phyloP scores from a whole-genome alignment of 306 rosid genomes.

The Gastrolobium villosum region DNA sequence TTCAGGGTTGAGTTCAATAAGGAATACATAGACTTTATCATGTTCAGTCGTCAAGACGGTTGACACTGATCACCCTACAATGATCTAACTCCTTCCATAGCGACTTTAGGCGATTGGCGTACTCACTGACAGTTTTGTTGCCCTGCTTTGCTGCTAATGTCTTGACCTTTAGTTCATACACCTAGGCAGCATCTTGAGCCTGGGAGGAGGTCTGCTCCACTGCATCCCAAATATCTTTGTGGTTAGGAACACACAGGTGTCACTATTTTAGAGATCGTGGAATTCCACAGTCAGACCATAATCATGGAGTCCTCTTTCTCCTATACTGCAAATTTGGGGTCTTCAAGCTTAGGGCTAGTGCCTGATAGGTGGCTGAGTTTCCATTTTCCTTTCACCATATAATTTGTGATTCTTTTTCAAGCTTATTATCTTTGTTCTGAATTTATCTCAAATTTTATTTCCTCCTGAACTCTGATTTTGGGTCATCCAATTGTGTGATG shows the following conservation, averaged over 20 bases:
- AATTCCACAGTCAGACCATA: neutral
- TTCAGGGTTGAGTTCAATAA: neutral
- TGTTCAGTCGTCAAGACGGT: neutral
- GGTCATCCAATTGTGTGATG: conserved; percentile 30
- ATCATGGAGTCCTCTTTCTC: neutral
- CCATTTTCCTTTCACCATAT: neutral
- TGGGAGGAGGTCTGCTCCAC: neutral
- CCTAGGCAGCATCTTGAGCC: conserved; percentile 2
- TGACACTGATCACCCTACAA: neutral
- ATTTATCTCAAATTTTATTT: conserved; percentile 26
- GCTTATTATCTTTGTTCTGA: no score
- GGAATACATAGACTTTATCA: neutral
- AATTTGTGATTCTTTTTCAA: no score
- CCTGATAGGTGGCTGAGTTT: neutral
- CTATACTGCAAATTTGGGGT: neutral
- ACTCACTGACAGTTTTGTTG: neutral
- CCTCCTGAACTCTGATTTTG: neutral
- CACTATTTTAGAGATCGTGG: neutral
- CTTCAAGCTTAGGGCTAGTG: neutral
- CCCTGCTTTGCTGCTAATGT: neutral
- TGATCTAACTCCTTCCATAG: neutral
- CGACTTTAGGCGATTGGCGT: neutral
- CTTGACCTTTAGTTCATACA: conserved; percentile 26
- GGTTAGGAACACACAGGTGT: neutral
- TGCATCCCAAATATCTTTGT: neutral